Conservation (phyloP, 225 moss, liverwort and hornwort species). For the Marchantia polymorpha region DNA sequence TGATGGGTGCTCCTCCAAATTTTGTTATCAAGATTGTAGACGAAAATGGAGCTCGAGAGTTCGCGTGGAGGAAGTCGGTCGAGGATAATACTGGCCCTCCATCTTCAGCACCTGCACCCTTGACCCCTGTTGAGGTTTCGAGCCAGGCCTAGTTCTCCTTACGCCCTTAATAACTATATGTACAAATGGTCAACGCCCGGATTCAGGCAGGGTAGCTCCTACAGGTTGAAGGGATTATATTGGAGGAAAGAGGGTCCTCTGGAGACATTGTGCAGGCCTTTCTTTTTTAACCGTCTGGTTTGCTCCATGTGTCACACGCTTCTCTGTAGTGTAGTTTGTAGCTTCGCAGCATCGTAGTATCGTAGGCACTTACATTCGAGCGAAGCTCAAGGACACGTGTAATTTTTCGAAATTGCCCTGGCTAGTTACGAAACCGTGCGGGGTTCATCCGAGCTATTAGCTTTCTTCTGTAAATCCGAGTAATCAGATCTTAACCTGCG, state of each 20-base stretch:
- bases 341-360: neutral
- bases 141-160: conserved; percentile 39
- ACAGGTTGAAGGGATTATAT: conserved; percentile 4
- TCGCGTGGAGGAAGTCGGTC: conserved; percentile 80
- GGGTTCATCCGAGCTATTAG: neutral
- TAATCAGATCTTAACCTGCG: neutral
- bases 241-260: neutral
- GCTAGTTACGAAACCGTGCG: neutral
- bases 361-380: neutral
- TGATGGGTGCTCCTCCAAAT: conserved; percentile 87
- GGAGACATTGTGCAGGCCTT: neutral
- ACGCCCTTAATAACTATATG: conserved; percentile 5
- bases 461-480: neutral
- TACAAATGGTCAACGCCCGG: conserved; percentile 16
- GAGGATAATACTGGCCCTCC: conserved; percentile 80
- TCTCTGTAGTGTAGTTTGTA: neutral
- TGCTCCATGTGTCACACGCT: neutral
- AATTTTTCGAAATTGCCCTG: neutral
- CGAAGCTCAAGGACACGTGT: neutral
- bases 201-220: conserved; percentile 8
- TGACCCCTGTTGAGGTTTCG: conserved; percentile 33
- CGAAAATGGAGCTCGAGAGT: conserved; percentile 81
- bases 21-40: conserved; percentile 95
- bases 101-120: conserved; percentile 35
- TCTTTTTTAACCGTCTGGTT: neutral